These are phyloP conservation scores for Botrytis cinerea DNA, from an alignment of 2,329 filamentous ascomycete genomes.

Conservation along the genomic window DNA sequence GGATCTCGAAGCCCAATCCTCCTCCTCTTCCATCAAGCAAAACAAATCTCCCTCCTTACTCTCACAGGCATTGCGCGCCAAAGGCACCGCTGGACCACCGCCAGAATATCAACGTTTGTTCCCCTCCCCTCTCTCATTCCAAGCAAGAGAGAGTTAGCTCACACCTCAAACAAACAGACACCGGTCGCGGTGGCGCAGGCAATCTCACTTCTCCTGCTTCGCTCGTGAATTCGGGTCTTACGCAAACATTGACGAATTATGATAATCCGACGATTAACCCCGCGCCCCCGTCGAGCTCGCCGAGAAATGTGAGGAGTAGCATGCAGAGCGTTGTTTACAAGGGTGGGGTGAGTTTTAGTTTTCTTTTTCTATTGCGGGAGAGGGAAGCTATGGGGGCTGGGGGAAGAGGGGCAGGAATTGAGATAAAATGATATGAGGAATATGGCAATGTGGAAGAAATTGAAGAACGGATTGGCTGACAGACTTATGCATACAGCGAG, in stretches of 20 bases:
- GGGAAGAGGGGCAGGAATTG: background rate
- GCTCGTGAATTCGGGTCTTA: slow-evolving; percentile 28
- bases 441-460: background rate
- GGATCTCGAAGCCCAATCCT: slow-evolving; percentile 44
- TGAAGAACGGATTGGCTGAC: background rate
- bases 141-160: background rate
- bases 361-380: slow-evolving; percentile 42
- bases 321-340: slow-evolving; percentile 25
- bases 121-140: background rate
- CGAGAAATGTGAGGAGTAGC: slow-evolving; percentile 20
- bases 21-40: slow-evolving; percentile 20
- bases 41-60: background rate
- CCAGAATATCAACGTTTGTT: slow-evolving; percentile 43
- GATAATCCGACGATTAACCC: slow-evolving; percentile 21
- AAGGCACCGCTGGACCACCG: background rate
- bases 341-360: slow-evolving; percentile 59
- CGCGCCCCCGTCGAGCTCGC: slow-evolving; percentile 6
- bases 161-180: slow-evolving; percentile 13
- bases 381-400: slow-evolving; percentile 38
- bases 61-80: background rate
- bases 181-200: slow-evolving; percentile 62
- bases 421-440: background rate
- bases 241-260: slow-evolving; percentile 26
- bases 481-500: slow-evolving; percentile 27
- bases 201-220: slow-evolving; percentile 51